A percentile compares a stretch with the other conserved stretches of the same genome.
phyloP scores from a whole-genome alignment of 768 basidiomycete genomes.

The Hydnum rufescens region DNA sequence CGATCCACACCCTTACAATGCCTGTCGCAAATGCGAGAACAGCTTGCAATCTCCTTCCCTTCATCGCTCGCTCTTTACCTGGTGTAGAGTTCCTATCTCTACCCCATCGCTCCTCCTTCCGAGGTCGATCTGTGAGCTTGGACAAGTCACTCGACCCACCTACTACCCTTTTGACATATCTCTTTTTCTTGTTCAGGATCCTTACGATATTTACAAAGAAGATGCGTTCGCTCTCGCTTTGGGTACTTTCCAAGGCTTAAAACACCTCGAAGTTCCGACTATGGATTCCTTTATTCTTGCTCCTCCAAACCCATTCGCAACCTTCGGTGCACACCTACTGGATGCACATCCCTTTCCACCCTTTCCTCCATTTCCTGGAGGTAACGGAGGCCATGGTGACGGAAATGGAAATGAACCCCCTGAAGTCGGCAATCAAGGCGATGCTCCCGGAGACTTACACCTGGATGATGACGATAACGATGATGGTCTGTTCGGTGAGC shows the following conservation, averaged over 20 bases:
- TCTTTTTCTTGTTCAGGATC: slow-evolving; percentile 1
- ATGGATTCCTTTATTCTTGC: neutral
- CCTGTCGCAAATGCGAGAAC: neutral
- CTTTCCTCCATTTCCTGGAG: too few species aligned
- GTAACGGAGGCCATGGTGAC: too few species aligned
- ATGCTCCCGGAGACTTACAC: too few species aligned
- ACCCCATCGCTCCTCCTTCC: neutral
- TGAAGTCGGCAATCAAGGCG: too few species aligned
- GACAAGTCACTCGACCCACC: neutral
- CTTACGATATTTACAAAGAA: neutral
- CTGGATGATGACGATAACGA: too few species aligned
- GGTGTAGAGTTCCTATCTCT: neutral
- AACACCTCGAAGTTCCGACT: neutral
- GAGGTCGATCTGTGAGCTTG: neutral
- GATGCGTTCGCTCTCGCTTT: neutral
- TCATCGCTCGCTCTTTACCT: neutral
- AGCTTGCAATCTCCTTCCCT: neutral
- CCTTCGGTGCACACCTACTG: too few species aligned
- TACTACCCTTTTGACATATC: neutral
- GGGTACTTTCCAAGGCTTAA: neutral
- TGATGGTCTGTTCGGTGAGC: too few species aligned
- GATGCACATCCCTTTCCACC: too few species aligned
- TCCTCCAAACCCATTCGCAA: too few species aligned
- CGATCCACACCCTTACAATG: neutral
- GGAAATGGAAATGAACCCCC: too few species aligned